Conservation (phyloP, 805 yeast genomes). For the Yarrowia sp. region DNA sequence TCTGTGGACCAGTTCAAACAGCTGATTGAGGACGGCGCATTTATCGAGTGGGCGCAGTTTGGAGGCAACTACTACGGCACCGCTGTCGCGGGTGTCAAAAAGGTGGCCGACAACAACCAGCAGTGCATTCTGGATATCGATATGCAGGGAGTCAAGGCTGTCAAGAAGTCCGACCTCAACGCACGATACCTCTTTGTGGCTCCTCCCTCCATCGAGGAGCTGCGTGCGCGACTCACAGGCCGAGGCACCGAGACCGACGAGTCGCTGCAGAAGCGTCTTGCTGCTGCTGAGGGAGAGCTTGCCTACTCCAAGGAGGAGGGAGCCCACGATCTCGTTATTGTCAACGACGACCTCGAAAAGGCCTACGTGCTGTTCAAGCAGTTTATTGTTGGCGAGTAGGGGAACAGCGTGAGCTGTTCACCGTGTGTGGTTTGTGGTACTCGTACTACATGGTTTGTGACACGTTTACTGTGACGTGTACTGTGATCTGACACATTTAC, state of each 20-base stretch:
- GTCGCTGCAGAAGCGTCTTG: constrained; percentile 74
- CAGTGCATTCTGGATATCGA: constrained; percentile 94
- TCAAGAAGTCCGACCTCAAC: constrained; percentile 73
- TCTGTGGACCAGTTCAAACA: constrained; percentile 75
- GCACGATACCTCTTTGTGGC: constrained; percentile 85
- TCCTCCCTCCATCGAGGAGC: constrained; percentile 85
- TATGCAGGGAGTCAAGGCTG: constrained; percentile 97
- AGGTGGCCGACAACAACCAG: constrained; percentile 54
- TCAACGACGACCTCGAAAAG: constrained; percentile 86
- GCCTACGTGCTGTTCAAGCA: constrained; percentile 79
- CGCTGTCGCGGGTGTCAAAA: constrained; percentile 76
- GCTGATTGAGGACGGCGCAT: constrained; percentile 68
- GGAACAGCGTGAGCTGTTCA: too few relatives aligned
- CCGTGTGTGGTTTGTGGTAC: too few relatives aligned
- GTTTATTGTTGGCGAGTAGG: constrained; percentile 41
- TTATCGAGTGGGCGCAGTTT: constrained; percentile 97
- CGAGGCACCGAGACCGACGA: constrained; percentile 97
- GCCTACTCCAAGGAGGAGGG: constrained; percentile 80
- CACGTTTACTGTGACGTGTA: too few relatives aligned
- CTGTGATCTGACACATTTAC: too few relatives aligned
- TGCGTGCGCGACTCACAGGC: constrained; percentile 68
- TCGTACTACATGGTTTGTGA: too few relatives aligned
- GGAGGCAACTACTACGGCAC: constrained; percentile 98
- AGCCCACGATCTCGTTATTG: constrained; percentile 84
- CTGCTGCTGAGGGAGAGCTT: constrained; percentile 83